Base-by-base conservation (phyloP, 805 yeast species). In the Sungouiella thailandica region DNA sequence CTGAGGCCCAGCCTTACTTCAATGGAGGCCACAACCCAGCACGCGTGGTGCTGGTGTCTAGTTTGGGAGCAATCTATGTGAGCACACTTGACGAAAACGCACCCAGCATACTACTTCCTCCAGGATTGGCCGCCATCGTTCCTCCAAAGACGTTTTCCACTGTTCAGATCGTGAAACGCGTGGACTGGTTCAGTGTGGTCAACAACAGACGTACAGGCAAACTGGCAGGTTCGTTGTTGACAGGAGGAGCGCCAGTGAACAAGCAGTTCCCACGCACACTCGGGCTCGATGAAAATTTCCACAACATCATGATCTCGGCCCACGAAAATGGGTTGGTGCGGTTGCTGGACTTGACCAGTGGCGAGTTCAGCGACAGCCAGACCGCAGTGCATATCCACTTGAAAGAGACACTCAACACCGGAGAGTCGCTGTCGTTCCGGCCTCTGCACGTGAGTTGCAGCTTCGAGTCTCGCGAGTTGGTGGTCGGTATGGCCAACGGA, bases 311-410 rank as follows among this genome's bases (percentile, higher is more conserved):
- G 26, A 78, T 87, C 1, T 80, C 95, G 0, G 97, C 97, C 1
- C 96, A 93, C 52, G 74, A 79, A 23, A 82, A 82, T 53, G 97
- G 97, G 0, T 73, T 80, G 23, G 76, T 93, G 0, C 70, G 96
- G 34, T 65, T 90, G 7, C 80, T 88, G 78, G 95, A 90, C 58
- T 80, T 87, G 0, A 78, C 94, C 0, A 76, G 79, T 36, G 83
- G 83, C 14, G 96, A 85, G 29, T 55, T 50, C 16, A 57, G 46
- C 31, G 65, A 57, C 16, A 44, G 53, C 7, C 66, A 59, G 31
- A 50, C 50, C 23, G 43, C 50, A 6, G 48, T 65, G 1, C 66
- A 61, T 40, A 43, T 65, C 20, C 53, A 58, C 34, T 50, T 65
- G 29, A 51, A 52, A 22, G 62, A 58, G 25, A 58, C 66, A 1